Conservation (phyloP, 352 stramenopile species). For the Pseudoperonospora humuli region DNA sequence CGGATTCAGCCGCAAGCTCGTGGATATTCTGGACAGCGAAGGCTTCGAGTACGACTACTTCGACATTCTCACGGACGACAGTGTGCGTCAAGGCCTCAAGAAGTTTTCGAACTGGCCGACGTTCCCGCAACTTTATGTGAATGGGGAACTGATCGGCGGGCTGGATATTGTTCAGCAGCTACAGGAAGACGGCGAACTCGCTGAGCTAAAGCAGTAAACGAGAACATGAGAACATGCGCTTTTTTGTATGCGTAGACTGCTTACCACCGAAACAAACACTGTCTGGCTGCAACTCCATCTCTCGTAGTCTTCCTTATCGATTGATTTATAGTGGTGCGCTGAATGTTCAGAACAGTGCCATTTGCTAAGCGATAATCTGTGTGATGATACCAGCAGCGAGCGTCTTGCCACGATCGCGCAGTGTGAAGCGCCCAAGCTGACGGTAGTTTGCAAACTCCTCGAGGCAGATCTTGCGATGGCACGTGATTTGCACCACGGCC, state of each 20-base stretch:
- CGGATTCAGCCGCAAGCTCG: slow-evolving; percentile 93
- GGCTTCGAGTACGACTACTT: slow-evolving; percentile 93
- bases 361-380: slow-evolving; percentile 57
- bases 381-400: slow-evolving; percentile 81
- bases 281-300: background rate
- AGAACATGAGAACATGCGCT: background rate
- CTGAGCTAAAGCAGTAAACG: slow-evolving; percentile 63
- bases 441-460: slow-evolving; percentile 75
- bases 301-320: slow-evolving; percentile 12
- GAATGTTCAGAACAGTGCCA: background rate
- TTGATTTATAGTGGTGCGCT: slow-evolving; percentile 8
- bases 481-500: slow-evolving; percentile 79
- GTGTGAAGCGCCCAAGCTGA: slow-evolving; percentile 75
- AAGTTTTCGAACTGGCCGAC: slow-evolving; percentile 97
- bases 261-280: slow-evolving; percentile 5
- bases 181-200: slow-evolving; percentile 82
- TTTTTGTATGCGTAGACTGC: background rate
- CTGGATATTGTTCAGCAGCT: slow-evolving; percentile 98
- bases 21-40: slow-evolving; percentile 88
- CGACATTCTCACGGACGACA: slow-evolving; percentile 96
- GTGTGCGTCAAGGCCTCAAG: slow-evolving; percentile 95
- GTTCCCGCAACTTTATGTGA: slow-evolving; percentile 96
- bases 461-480: slow-evolving; percentile 64
- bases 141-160: slow-evolving; percentile 95
- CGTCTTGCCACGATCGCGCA: slow-evolving; percentile 76